These are phyloP conservation scores for Pythium rhizo-oryzae DNA, from an alignment of 352 stramenopile genomes.

Conservation along the genomic window DNA sequence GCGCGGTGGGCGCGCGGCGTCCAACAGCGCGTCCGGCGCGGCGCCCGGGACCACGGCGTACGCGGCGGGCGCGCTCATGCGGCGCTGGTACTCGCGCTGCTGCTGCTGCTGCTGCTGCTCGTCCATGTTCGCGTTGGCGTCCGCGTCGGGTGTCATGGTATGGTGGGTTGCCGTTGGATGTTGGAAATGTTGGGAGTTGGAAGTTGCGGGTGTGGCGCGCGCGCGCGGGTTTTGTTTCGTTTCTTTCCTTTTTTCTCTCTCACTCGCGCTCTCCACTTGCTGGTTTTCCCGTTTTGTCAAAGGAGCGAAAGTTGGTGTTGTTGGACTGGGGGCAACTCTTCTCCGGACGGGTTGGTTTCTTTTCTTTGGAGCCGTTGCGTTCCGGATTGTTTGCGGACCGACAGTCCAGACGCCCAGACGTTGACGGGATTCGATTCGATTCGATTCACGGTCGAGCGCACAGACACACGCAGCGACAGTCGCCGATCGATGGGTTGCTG, in stretches of 20 bases:
- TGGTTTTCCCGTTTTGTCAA: neutral
- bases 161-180: neutral
- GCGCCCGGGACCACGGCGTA: neutral
- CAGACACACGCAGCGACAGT: neutral
- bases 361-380: slow-evolving; percentile 25
- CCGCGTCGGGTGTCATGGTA: slow-evolving; percentile 6
- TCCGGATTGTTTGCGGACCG: slow-evolving; percentile 1
- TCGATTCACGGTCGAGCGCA: too few species aligned
- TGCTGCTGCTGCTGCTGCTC: slow-evolving; percentile 6
- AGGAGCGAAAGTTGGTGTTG: neutral
- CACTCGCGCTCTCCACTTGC: neutral
- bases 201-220: neutral
- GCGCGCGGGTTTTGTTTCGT: neutral
- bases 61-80: slow-evolving; percentile 13
- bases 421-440: neutral
- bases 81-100: slow-evolving; percentile 5
- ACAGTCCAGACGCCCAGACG: neutral
- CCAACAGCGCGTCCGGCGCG: neutral
- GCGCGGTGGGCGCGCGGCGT: neutral
- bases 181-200: neutral
- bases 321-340: neutral
- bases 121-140: slow-evolving; percentile 6
- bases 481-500: neutral
- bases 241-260: neutral
- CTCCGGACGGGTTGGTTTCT: slow-evolving; percentile 13